Evolutionary conservation across 2,329 filamentous ascomycete species (phyloP).

Genomic region (Neofusicoccum laricinum): DNA sequence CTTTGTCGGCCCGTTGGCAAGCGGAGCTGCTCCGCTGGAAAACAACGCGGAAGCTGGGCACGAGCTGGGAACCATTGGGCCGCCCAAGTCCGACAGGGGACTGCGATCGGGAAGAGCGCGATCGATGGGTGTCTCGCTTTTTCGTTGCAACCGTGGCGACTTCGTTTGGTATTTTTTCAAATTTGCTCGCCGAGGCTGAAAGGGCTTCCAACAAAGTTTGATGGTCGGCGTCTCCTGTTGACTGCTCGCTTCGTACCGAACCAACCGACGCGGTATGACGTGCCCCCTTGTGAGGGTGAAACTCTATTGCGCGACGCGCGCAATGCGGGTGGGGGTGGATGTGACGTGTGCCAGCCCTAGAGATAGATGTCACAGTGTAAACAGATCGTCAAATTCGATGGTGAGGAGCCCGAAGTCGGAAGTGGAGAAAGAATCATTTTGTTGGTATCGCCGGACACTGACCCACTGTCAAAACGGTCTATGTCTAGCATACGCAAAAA

Average conservation of each 20-base stretch:
- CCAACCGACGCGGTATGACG: neutral
- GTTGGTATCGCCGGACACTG: conserved; percentile 10
- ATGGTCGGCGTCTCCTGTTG: neutral
- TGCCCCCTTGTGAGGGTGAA: neutral
- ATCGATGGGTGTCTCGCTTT: neutral
- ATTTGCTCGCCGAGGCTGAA: neutral
- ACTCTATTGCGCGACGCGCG: neutral
- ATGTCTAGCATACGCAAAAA: conserved; percentile 15
- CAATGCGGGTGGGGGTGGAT: neutral
- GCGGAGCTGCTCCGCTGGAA: neutral
- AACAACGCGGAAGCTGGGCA: neutral
- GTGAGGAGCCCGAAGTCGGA: conserved; percentile 6
- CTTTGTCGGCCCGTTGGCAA: neutral
- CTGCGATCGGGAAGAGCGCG: neutral
- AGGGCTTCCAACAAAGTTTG: neutral
- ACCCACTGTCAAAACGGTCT: conserved; percentile 15
- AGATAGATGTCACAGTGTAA: neutral
- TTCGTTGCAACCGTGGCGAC: neutral
- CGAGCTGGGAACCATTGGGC: neutral
- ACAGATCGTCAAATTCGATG: neutral
- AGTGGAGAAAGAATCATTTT: conserved; percentile 16
- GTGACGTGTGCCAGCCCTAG: conserved; percentile 13
- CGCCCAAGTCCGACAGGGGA: neutral
- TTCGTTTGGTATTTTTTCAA: neutral
- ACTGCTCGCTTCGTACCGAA: conserved; percentile 9